Percentiles rank a stretch among this genome's conserved stretches.
Evolutionary conservation across 208 protist genomes (phyloP).

Genomic region (Acanthamoeba sp.): DNA sequence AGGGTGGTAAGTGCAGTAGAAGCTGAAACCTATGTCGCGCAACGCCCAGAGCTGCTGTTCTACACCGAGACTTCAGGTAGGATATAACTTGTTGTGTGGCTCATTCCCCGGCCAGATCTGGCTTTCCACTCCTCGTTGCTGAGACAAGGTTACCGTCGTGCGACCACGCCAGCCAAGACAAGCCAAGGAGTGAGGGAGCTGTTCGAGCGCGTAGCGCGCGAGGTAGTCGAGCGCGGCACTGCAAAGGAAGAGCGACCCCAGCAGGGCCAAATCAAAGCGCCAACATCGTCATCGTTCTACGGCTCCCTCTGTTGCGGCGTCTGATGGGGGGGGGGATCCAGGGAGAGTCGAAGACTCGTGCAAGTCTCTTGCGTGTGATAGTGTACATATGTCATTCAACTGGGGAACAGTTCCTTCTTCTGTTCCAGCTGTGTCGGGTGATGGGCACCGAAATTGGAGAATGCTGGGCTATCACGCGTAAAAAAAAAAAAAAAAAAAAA

Average conservation of each 20-base stretch:
- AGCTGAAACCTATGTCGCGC: background rate
- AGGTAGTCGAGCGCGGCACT: background rate
- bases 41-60: constrained; percentile 16
- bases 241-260: background rate
- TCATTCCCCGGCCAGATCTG: background rate
- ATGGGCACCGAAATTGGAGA: too few species aligned
- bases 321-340: too few species aligned
- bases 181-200: background rate
- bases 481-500: too few species aligned
- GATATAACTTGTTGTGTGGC: background rate
- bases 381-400: too few species aligned
- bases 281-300: background rate
- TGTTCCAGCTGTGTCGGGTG: too few species aligned
- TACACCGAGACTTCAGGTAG: background rate
- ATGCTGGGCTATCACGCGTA: too few species aligned
- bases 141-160: background rate
- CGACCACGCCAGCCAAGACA: constrained; percentile 34
- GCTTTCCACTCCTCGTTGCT: background rate
- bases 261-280: background rate
- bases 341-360: background rate
- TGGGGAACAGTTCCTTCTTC: too few species aligned
- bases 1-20: background rate
- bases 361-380: background rate
- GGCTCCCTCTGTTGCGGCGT: background rate
- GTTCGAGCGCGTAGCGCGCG: background rate